phyloP scores from a whole-genome alignment of 805 yeast genomes.

The Ogataea siamensis region DNA sequence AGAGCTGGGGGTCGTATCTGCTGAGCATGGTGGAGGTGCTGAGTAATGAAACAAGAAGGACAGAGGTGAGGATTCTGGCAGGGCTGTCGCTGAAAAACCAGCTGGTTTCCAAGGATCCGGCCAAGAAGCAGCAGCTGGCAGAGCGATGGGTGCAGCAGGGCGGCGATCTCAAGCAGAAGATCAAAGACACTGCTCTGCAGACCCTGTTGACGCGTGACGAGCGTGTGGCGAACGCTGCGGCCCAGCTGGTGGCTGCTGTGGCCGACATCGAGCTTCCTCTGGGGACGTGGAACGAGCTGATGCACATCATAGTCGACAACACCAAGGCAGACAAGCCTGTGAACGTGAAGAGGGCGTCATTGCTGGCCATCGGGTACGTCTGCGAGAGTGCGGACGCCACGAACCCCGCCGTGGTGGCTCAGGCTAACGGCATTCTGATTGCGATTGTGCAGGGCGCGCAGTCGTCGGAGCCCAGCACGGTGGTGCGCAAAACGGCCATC shows the following conservation, averaged over 20 bases:
- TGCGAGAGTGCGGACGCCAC: slow-evolving; percentile 91
- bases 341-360: slow-evolving; percentile 79
- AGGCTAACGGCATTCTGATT: slow-evolving; percentile 87
- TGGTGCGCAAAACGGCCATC: slow-evolving; percentile 85
- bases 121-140: slow-evolving; percentile 55
- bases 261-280: slow-evolving; percentile 94
- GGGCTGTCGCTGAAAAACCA: slow-evolving; percentile 86
- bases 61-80: slow-evolving; percentile 90
- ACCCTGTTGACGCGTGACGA: slow-evolving; percentile 66
- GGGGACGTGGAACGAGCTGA: slow-evolving; percentile 84
- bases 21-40: slow-evolving; percentile 68
- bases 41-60: slow-evolving; percentile 57
- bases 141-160: slow-evolving; percentile 75
- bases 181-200: slow-evolving; percentile 62
- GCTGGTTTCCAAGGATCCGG: slow-evolving; percentile 73
- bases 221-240: slow-evolving; percentile 82
- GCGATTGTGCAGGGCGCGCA: slow-evolving; percentile 98
- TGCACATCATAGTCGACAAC: slow-evolving; percentile 79
- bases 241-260: slow-evolving; percentile 93
- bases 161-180: slow-evolving; percentile 50
- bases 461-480: slow-evolving; percentile 65
- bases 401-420: slow-evolving; percentile 72
- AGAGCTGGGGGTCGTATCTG: slow-evolving; percentile 74
- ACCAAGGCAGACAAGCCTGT: slow-evolving; percentile 78
- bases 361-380: slow-evolving; percentile 89